Percentiles rank a stretch among this genome's conserved stretches.
phyloP scores from a whole-genome alignment of 73 alveolate species.

The Stentor coeruleus region DNA sequence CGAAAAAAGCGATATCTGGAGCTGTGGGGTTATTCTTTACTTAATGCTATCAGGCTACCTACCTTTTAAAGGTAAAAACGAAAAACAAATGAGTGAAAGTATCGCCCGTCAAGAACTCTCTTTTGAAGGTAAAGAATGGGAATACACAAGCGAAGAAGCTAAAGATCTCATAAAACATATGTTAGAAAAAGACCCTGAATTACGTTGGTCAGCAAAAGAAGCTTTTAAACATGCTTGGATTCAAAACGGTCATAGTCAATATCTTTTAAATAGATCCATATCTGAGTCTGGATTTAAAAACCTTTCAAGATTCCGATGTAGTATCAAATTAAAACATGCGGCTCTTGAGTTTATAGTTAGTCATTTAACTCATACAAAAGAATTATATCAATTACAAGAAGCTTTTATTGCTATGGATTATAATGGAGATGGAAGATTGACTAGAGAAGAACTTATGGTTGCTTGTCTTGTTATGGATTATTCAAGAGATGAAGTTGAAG shows the following conservation, averaged over 20 bases:
- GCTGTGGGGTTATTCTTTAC: slow-evolving; percentile 49
- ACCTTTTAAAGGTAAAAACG: slow-evolving; percentile 51
- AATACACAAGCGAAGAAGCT: slow-evolving; percentile 36
- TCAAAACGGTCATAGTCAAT: not conserved
- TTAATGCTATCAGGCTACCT: slow-evolving; percentile 52
- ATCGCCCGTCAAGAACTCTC: slow-evolving; percentile 17
- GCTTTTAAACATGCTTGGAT: slow-evolving; percentile 11
- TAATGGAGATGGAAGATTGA: slow-evolving; percentile 12
- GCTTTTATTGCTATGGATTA: slow-evolving; percentile 2
- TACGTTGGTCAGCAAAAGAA: slow-evolving; percentile 11
- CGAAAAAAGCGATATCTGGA: slow-evolving; percentile 69
- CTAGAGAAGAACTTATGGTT: not conserved
- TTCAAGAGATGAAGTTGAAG: slow-evolving; percentile 19
- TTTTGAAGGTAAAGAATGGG: slow-evolving; percentile 56
- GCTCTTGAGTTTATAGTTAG: not conserved
- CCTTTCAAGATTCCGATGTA: not conserved
- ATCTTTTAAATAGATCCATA: not conserved
- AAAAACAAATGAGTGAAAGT: slow-evolving; percentile 33
- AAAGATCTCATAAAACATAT: slow-evolving; percentile 42
- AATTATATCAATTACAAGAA: not conserved
- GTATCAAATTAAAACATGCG: not conserved
- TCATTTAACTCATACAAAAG: not conserved
- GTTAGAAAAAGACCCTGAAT: slow-evolving; percentile 17
- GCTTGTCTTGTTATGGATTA: not conserved
- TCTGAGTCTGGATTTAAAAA: not conserved